These are phyloP conservation scores for Exophiala calicioides DNA, from an alignment of 2,329 filamentous ascomycete species.

Conservation along the genomic window DNA sequence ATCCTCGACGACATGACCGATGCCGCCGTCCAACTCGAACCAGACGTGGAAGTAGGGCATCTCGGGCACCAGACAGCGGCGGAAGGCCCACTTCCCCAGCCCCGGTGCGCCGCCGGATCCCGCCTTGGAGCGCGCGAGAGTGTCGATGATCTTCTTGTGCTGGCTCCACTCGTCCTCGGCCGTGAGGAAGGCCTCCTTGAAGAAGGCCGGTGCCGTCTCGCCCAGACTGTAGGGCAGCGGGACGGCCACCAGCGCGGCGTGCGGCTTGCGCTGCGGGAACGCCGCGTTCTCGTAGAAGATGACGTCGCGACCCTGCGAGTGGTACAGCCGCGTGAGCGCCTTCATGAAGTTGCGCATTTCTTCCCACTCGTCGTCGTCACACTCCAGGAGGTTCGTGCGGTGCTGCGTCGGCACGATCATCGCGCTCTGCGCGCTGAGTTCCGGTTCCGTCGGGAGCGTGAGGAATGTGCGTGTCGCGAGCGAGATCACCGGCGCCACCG, in stretches of 20 bases:
- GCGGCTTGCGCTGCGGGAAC: slow-evolving; percentile 71
- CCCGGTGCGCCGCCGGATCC: too few species aligned
- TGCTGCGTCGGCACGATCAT: slow-evolving; percentile 89
- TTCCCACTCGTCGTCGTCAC: slow-evolving; percentile 99
- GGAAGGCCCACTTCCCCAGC: slow-evolving; percentile 77
- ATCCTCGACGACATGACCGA: slow-evolving; percentile 92
- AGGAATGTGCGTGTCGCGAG: slow-evolving; percentile 84
- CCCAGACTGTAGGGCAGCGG: slow-evolving; percentile 90
- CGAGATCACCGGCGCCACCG: slow-evolving; percentile 80
- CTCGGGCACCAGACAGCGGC: slow-evolving; percentile 81
- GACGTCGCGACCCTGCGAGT: slow-evolving; percentile 86
- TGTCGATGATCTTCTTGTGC: slow-evolving; percentile 93
- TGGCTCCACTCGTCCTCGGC: slow-evolving; percentile 93
- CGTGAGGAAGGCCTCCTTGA: slow-evolving; percentile 87
- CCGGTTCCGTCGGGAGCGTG: slow-evolving; percentile 85
- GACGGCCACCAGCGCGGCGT: slow-evolving; percentile 82
- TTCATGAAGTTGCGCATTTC: slow-evolving; percentile 99
- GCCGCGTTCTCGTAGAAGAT: slow-evolving; percentile 98
- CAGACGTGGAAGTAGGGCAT: slow-evolving; percentile 99
- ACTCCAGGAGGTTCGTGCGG: slow-evolving; percentile 87
- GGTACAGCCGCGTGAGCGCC: slow-evolving; percentile 87
- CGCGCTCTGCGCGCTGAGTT: slow-evolving; percentile 78
- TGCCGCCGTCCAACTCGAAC: slow-evolving; percentile 87
- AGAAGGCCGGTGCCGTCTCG: slow-evolving; percentile 89
- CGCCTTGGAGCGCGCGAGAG: slow-evolving; percentile 56